phyloP scores from a whole-genome alignment of 73 alveolate genomes.

The Effrenium voratum region DNA sequence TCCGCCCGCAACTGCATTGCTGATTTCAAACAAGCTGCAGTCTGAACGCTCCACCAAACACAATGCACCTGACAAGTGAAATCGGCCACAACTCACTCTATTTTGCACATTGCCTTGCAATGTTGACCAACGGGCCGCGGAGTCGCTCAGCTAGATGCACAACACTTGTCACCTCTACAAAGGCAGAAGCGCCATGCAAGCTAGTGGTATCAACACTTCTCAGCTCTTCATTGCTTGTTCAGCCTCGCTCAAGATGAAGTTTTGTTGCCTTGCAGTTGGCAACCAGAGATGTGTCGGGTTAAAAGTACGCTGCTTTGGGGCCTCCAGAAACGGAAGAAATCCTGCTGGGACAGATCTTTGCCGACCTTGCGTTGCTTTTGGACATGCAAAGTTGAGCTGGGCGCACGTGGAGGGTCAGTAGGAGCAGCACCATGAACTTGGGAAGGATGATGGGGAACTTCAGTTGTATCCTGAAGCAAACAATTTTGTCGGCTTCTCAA shows the following conservation, averaged over 20 bases:
- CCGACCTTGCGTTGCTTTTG: conserved; percentile 6
- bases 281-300: background rate
- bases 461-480: conserved; percentile 75
- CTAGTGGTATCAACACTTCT: background rate
- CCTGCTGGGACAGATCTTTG: conserved; percentile 48
- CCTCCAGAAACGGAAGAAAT: conserved; percentile 76
- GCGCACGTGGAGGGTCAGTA: background rate
- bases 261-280: conserved; percentile 40
- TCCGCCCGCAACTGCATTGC: too few species aligned
- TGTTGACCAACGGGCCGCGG: conserved; percentile 67
- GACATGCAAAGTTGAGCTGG: background rate
- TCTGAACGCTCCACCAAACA: conserved; percentile 71
- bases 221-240: background rate
- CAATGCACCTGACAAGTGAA: conserved; percentile 57
- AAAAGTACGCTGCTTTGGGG: background rate
- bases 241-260: conserved; percentile 64
- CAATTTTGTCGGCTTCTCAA: too few species aligned
- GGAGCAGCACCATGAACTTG: conserved; percentile 40
- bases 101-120: conserved; percentile 12
- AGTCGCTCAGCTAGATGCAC: conserved; percentile 73
- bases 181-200: background rate
- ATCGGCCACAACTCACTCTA: background rate
- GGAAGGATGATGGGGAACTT: conserved; percentile 75
- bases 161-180: conserved; percentile 24
- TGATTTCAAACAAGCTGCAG: too few species aligned